Evolutionary conservation across 2,329 filamentous ascomycete species (phyloP), one percentile per base, ranked within the genome.

Genomic region (Phoma sp.): DNA sequence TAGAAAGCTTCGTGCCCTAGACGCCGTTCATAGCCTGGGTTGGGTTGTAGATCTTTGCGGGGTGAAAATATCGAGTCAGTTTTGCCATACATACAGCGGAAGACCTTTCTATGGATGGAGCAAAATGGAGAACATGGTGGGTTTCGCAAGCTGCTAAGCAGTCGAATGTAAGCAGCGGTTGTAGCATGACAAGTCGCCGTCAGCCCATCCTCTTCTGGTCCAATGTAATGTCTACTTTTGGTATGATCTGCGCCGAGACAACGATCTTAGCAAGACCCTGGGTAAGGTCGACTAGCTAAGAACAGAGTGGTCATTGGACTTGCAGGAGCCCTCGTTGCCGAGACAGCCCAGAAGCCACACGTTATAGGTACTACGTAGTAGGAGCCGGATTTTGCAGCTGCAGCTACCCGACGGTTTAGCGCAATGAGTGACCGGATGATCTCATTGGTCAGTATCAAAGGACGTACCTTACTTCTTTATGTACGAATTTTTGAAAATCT

Each of bases 161-260:
- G 18, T 25, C 38, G 11, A 7, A 25, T 29, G 13, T 51, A 39
- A n/a, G 33, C 44, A 39, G 39, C 25, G 27, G 33, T 3, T 25
- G 38, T 37, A 13, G 14, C 38, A 27, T 39, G 38, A 52, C 47
- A 30, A 24, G 22, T 39, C 14, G 18, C 43, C 36, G 10, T 35
- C 27, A 27, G 35, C 33, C 44, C 35, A 43, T 39, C 39, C 50
- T 44, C 11, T 44, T 44, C 23, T 53, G 39, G 44, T 42, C 29
- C 39, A 7, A 44, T n/a, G 22, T 48, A 32, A 44, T 29, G 11
- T 47, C 50, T 33, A 33, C 3, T 29, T 53, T 18, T 9, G 44
- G 44, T 27, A 9, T 6, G 44, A 40, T 53, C 38, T 39, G 39
- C 50, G 18, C 18, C 18, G 18, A 18, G 18, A 18, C 18, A 18